These are phyloP conservation scores for Salvia miltiorrhiza DNA, from an alignment of 257 asterid genomes.

Conservation along the genomic window DNA sequence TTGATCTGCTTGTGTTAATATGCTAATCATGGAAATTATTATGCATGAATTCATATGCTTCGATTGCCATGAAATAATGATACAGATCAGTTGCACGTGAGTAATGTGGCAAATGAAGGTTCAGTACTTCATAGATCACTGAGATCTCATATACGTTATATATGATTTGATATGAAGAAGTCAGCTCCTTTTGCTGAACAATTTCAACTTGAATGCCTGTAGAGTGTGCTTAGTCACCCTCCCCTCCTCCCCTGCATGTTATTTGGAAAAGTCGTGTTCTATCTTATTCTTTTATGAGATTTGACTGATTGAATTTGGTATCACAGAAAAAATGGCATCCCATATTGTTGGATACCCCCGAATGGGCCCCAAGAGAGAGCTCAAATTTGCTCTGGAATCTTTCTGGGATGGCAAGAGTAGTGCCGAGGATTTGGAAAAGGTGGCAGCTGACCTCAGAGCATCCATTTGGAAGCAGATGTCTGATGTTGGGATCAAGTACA, in stretches of 20 bases:
- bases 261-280: neutral
- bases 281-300: neutral
- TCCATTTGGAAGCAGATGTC: constrained; percentile 63
- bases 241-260: neutral
- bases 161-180: neutral
- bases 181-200: neutral
- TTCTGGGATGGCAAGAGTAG: constrained; percentile 63
- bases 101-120: neutral
- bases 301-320: constrained; percentile 18
- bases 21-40: neutral
- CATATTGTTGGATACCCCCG: constrained; percentile 98
- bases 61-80: neutral
- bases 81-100: neutral
- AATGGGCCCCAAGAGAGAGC: constrained; percentile 98
- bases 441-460: constrained; percentile 74
- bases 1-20: neutral
- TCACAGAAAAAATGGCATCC: constrained; percentile 71
- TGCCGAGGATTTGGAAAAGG: constrained; percentile 76
- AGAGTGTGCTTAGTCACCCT: neutral
- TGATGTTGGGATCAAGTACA: constrained; percentile 55
- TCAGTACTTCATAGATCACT: neutral
- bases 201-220: neutral
- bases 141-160: neutral
- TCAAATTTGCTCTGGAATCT: constrained; percentile 74
- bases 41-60: neutral